Evolutionary conservation across 2,329 filamentous ascomycete genomes (phyloP).

Genomic region (Colletotrichum nymphaeae): DNA sequence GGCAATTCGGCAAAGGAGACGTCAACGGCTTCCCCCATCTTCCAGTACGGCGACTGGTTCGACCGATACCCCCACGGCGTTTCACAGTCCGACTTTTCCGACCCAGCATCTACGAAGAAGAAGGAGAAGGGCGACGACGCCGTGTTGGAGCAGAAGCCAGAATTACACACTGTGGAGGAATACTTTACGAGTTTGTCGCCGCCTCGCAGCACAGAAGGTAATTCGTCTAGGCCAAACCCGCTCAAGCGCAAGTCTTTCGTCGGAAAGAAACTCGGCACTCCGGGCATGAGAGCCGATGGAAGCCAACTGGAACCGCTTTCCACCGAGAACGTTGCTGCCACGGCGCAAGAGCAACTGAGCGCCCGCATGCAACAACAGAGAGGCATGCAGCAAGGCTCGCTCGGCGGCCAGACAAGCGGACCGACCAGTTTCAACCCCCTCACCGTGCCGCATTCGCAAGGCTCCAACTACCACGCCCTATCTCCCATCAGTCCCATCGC

Average conservation of each 20-base stretch:
- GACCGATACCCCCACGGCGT: constrained; percentile 94
- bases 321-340: constrained; percentile 45
- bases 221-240: constrained; percentile 18
- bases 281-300: constrained; percentile 32
- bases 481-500: constrained; percentile 65
- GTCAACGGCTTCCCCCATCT: constrained; percentile 71
- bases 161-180: constrained; percentile 93
- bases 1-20: constrained; percentile 65
- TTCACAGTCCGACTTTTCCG: constrained; percentile 84
- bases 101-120: constrained; percentile 74
- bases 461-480: constrained; percentile 57
- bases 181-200: constrained; percentile 88
- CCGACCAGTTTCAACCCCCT: constrained; percentile 54
- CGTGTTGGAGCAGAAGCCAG: constrained; percentile 87
- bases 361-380: constrained; percentile 52
- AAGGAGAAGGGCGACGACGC: constrained; percentile 88
- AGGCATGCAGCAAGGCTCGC: constrained; percentile 52
- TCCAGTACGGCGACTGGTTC: constrained; percentile 99
- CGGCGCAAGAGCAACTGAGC: constrained; percentile 49
- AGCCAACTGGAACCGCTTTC: constrained; percentile 35
- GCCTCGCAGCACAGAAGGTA: constrained; percentile 60
- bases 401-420: constrained; percentile 55
- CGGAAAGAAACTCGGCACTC: constrained; percentile 46
- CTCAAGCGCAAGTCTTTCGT: constrained; percentile 50
- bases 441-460: constrained; percentile 54